Conservation (phyloP, 495 filamentous ascomycete genomes). For the Cudoniella acicularis region DNA sequence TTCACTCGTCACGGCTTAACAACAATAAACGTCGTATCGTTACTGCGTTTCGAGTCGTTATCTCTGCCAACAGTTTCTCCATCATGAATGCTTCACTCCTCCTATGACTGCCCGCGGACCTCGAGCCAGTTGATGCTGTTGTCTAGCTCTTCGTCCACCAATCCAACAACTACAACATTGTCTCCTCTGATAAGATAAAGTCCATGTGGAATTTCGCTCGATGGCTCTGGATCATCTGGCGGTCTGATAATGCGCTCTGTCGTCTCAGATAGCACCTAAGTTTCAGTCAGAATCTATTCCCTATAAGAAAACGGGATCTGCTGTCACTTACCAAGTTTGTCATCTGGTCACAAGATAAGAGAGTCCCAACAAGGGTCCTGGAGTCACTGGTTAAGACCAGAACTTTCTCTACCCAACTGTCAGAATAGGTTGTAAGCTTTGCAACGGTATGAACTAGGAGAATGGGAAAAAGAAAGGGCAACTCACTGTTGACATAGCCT, state of each 20-base stretch:
- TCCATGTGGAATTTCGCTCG: slow-evolving; percentile 76
- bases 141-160: slow-evolving; percentile 87
- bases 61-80: too few species aligned
- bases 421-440: slow-evolving; percentile 33
- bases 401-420: slow-evolving; percentile 68
- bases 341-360: slow-evolving; percentile 83
- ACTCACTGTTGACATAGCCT: slow-evolving; percentile 28
- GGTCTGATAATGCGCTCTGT: slow-evolving; percentile 87
- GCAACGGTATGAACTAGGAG: background rate
- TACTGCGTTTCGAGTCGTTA: too few species aligned
- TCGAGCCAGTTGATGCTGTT: slow-evolving; percentile 83
- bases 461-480: slow-evolving; percentile 1
- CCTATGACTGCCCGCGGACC: slow-evolving; percentile 82
- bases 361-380: slow-evolving; percentile 76
- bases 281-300: background rate
- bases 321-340: slow-evolving; percentile 69
- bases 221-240: slow-evolving; percentile 76
- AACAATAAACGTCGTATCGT: too few species aligned
- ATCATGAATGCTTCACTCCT: slow-evolving; percentile 29
- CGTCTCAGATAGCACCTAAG: slow-evolving; percentile 68
- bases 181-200: slow-evolving; percentile 92
- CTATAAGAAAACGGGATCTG: background rate
- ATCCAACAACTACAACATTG: slow-evolving; percentile 86
- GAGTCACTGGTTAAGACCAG: slow-evolving; percentile 90
- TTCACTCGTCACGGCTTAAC: too few species aligned